Conservation (phyloP, 2,329 filamentous ascomycete species). For the Clonostachys byssicola region DNA sequence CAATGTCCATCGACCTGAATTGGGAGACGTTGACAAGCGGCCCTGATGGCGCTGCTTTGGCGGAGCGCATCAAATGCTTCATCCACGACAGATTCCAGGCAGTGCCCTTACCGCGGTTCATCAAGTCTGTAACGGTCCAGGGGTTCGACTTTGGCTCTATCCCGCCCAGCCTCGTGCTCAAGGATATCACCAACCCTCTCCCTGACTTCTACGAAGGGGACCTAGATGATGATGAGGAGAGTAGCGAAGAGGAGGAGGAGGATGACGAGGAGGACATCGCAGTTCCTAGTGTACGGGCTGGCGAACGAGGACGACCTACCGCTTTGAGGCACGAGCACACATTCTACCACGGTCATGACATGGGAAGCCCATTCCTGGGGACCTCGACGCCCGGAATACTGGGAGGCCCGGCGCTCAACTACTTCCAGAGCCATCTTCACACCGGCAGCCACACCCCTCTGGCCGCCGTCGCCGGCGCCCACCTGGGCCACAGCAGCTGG, state of each 20-base stretch:
- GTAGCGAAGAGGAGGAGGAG: conserved; percentile 20
- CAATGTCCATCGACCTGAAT: conserved; percentile 96
- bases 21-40: conserved; percentile 92
- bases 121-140: conserved; percentile 92
- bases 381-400: conserved; percentile 60
- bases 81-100: conserved; percentile 95
- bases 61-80: conserved; percentile 84
- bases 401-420: conserved; percentile 73
- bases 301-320: conserved; percentile 1
- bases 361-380: conserved; percentile 53
- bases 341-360: conserved; percentile 26
- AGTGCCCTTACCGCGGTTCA: conserved; percentile 87
- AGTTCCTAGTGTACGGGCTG: conserved; percentile 5
- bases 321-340: conserved; percentile 3
- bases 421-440: conserved; percentile 76
- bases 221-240: conserved; percentile 46
- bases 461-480: conserved; percentile 71
- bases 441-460: conserved; percentile 77
- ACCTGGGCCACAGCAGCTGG: conserved; percentile 27
- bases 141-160: conserved; percentile 88
- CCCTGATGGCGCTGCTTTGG: conserved; percentile 79
- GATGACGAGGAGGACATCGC: not conserved
- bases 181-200: conserved; percentile 93
- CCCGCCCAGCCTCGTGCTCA: conserved; percentile 82
- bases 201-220: conserved; percentile 94